Evolutionary conservation across 139 green algal species (phyloP).

Genomic region (Chlamydomonas schloesseri): DNA sequence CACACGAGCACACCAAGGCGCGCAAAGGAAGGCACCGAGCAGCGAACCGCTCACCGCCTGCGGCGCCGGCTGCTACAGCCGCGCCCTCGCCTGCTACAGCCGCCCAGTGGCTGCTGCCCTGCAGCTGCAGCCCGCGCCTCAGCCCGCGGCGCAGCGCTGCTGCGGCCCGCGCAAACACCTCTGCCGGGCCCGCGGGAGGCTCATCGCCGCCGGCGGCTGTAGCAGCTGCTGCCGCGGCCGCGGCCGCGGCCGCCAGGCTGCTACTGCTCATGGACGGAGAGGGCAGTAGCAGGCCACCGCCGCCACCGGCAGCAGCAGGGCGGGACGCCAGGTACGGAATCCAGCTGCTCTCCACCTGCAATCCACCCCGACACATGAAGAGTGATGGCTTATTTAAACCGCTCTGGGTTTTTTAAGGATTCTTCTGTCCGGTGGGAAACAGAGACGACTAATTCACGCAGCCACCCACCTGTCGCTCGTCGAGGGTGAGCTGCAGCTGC

Average conservation of each 20-base stretch:
- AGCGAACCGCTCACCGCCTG: not conserved
- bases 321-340: not conserved
- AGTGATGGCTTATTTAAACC: no score
- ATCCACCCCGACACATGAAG: no score
- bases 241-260: no score
- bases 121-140: slow-evolving; percentile 48
- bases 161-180: not conserved
- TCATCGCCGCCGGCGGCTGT: not conserved
- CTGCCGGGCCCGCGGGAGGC: no score
- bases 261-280: not conserved
- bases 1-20: no score
- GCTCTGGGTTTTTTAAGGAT: no score
- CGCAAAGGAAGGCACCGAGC: no score
- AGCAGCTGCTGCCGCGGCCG: no score
- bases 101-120: slow-evolving; percentile 40
- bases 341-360: not conserved
- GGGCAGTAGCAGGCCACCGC: not conserved
- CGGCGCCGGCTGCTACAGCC: not conserved
- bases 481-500: not conserved
- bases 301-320: no score
- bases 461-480: not conserved
- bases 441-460: no score
- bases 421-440: no score
- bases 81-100: not conserved
- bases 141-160: not conserved